Conservation (phyloP, 768 basidiomycete species). For the Calvatia gigantea region DNA sequence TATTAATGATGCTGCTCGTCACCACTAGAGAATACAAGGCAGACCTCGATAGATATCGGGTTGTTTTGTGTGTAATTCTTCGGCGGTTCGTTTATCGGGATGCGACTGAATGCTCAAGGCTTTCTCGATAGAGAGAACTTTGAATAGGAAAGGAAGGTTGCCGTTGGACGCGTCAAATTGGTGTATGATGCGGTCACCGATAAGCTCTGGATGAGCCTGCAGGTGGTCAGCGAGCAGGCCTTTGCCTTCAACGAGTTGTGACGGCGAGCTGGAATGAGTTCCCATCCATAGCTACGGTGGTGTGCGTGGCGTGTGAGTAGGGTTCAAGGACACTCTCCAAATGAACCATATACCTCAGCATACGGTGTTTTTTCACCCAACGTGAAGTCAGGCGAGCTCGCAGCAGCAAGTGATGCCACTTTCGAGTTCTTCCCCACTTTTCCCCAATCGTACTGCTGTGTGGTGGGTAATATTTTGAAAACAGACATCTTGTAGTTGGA, state of each 20-base stretch:
- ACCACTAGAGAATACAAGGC: constrained; percentile 15
- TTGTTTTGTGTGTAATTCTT: constrained; percentile 58
- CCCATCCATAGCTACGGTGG: constrained; percentile 94
- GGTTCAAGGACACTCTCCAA: background rate
- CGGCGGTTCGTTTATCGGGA: constrained; percentile 82
- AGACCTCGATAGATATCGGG: constrained; percentile 91
- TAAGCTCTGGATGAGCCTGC: constrained; percentile 59
- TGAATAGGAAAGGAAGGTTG: constrained; percentile 89
- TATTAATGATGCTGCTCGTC: background rate
- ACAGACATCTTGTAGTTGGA: constrained; percentile 27
- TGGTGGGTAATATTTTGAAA: constrained; percentile 81
- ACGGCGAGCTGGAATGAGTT: constrained; percentile 75
- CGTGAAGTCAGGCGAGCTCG: constrained; percentile 58
- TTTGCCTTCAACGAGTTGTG: constrained; percentile 31
- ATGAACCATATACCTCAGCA: constrained; percentile 70
- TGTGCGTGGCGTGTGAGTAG: constrained; percentile 11
- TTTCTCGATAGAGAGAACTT: constrained; percentile 86
- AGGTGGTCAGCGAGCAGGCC: constrained; percentile 58
- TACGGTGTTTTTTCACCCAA: constrained; percentile 77
- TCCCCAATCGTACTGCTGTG: constrained; percentile 95
- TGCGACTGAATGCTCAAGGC: constrained; percentile 91
- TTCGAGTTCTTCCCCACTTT: constrained; percentile 76
- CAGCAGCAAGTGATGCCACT: constrained; percentile 83
- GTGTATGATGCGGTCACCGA: constrained; percentile 55
- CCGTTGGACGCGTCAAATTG: constrained; percentile 55